phyloP scores from a whole-genome alignment of 2,329 filamentous ascomycete species.

The Paramyrothecium roridum region DNA sequence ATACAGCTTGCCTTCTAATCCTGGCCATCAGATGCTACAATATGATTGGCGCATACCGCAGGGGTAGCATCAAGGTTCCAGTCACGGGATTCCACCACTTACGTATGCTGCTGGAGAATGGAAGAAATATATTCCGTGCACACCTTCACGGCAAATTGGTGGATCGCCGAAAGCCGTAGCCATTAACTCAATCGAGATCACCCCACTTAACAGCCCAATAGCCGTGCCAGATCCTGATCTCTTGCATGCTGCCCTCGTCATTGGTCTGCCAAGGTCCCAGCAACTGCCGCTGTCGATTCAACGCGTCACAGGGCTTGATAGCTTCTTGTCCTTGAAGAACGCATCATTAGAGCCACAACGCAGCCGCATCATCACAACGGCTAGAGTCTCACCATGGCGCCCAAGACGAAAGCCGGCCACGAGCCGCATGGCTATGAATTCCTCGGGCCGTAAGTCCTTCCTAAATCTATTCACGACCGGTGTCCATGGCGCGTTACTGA shows the following conservation, averaged over 20 bases:
- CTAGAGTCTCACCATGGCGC: conserved; percentile 22
- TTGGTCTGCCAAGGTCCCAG: not conserved
- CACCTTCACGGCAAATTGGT: not conserved
- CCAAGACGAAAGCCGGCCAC: conserved; percentile 22
- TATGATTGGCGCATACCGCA: not conserved
- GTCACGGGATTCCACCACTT: not conserved
- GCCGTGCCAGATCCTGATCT: too few species aligned
- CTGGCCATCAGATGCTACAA: not conserved
- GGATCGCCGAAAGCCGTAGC: not conserved
- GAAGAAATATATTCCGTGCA: too few species aligned
- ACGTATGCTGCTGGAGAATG: not conserved
- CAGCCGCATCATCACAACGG: not conserved
- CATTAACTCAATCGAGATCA: too few species aligned
- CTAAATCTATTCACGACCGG: conserved; percentile 4
- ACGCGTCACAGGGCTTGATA: not conserved
- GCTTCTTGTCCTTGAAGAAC: conserved; percentile 5
- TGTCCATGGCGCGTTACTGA: not conserved
- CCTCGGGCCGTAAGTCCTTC: conserved; percentile 44
- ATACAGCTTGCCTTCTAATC: not conserved
- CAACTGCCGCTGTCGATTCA: not conserved
- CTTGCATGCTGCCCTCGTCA: not conserved
- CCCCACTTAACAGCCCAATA: too few species aligned
- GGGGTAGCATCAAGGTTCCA: not conserved
- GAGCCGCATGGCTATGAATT: conserved; percentile 48
- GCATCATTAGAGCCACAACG: not conserved